Percentiles rank a stretch among this genome's conserved stretches.
Evolutionary conservation across 306 rosid genomes (phyloP).

Genomic region (Sphenostylis stenocarpa): DNA sequence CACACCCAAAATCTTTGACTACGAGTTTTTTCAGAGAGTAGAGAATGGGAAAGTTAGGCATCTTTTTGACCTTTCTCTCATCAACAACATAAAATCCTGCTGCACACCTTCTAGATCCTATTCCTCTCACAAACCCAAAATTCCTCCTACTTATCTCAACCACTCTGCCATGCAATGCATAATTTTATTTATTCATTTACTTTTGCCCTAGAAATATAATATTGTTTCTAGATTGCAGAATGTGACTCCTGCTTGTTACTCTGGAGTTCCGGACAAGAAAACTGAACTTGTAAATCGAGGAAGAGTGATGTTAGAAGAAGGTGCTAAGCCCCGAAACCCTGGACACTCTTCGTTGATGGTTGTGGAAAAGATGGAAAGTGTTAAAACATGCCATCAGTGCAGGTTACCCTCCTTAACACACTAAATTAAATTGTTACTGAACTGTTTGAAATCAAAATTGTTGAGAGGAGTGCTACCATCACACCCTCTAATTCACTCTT

Average conservation of each 20-base stretch:
- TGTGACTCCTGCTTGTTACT: slow-evolving; percentile 58
- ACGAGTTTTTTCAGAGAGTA: slow-evolving; percentile 79
- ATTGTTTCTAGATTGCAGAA: slow-evolving; percentile 66
- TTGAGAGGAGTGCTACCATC: too few relatives aligned
- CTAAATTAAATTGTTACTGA: not conserved
- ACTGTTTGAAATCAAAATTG: not conserved
- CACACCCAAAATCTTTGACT: slow-evolving; percentile 38
- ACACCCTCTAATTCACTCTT: not conserved
- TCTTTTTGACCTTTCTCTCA: slow-evolving; percentile 70
- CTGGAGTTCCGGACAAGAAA: slow-evolving; percentile 44
- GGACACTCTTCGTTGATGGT: slow-evolving; percentile 87
- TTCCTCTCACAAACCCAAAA: not conserved
- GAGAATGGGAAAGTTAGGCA: slow-evolving; percentile 74
- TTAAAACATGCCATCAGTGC: slow-evolving; percentile 97
- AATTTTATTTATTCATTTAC: not conserved
- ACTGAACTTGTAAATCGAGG: slow-evolving; percentile 25
- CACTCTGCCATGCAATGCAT: slow-evolving; percentile 11
- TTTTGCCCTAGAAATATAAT: not conserved
- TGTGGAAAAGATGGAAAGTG: slow-evolving; percentile 72
- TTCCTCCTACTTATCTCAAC: slow-evolving; percentile 34
- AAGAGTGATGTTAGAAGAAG: slow-evolving; percentile 44
- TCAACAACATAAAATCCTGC: slow-evolving; percentile 3
- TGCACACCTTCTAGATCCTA: not conserved
- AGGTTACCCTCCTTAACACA: slow-evolving; percentile 45
- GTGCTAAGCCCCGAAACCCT: slow-evolving; percentile 62